phyloP scores from a whole-genome alignment of 2,329 filamentous ascomycete species.

The Acarospora socialis region DNA sequence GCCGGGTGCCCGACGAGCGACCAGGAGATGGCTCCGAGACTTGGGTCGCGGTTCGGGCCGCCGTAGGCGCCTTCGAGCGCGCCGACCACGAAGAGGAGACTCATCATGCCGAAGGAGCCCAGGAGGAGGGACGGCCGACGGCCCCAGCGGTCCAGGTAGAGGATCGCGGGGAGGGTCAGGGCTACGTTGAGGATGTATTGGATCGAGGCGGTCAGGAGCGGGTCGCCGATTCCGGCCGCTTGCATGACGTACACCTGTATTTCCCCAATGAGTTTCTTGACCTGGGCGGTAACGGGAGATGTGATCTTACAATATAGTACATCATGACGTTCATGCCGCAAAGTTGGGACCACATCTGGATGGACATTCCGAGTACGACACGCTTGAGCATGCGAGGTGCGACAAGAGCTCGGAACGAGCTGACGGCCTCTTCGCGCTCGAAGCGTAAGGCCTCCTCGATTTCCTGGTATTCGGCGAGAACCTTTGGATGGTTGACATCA shows the following conservation, averaged over 20 bases:
- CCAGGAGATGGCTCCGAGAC: slow-evolving; percentile 21
- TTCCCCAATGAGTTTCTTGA: no score
- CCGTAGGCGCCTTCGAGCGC: slow-evolving; percentile 48
- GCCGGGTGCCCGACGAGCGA: slow-evolving; percentile 24
- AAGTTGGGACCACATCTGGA: slow-evolving; percentile 47
- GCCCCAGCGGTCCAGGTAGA: slow-evolving; percentile 45
- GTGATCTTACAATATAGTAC: slow-evolving; percentile 26
- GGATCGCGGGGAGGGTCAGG: slow-evolving; percentile 46
- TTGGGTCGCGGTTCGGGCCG: slow-evolving; percentile 26
- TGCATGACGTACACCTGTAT: slow-evolving; percentile 23
- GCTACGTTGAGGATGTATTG: slow-evolving; percentile 51
- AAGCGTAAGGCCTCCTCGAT: slow-evolving; percentile 27
- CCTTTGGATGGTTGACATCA: slow-evolving; percentile 41
- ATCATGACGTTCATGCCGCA: slow-evolving; percentile 46
- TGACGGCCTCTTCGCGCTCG: slow-evolving; percentile 38
- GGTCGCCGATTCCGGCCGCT: slow-evolving; percentile 40
- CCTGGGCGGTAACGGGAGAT: slow-evolving; percentile 27
- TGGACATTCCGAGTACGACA: slow-evolving; percentile 42
- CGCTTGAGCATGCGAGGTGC: slow-evolving; percentile 41
- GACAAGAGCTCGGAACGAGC: slow-evolving; percentile 36
- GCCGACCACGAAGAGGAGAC: slow-evolving; percentile 48
- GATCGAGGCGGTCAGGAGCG: slow-evolving; percentile 45
- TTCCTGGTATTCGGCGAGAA: slow-evolving; percentile 49
- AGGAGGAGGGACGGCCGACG: slow-evolving; percentile 42
- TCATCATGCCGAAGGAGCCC: slow-evolving; percentile 44